Percentiles rank a stretch among this genome's conserved stretches.
Evolutionary conservation across 164 flowering plant species (phyloP).

Genomic region (Buxus sempervirens): DNA sequence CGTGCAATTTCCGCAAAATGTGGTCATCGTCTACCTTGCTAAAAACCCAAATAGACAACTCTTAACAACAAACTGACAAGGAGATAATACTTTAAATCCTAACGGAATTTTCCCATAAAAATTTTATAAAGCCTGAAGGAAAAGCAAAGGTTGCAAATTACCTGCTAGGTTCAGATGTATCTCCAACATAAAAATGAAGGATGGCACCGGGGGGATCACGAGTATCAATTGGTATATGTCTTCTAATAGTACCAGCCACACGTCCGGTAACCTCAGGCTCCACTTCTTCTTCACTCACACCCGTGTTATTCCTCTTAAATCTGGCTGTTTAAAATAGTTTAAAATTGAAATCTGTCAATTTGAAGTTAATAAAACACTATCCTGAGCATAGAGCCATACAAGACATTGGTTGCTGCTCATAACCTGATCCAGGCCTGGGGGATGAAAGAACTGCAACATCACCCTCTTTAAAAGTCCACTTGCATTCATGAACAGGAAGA

Average conservation of each 20-base stretch:
- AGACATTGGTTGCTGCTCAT: not conserved
- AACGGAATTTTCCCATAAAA: not conserved
- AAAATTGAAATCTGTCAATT: conserved; percentile 4
- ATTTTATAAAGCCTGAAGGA: not conserved
- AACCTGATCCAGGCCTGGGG: conserved; percentile 87
- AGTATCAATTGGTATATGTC: conserved; percentile 73
- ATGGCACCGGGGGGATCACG: conserved; percentile 89
- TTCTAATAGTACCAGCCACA: conserved; percentile 86
- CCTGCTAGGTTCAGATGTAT: conserved; percentile 70
- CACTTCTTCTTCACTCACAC: conserved; percentile 43
- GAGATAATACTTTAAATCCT: not conserved
- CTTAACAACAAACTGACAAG: not conserved
- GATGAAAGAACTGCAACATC: conserved; percentile 91
- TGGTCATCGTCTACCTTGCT: conserved; percentile 70
- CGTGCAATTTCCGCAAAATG: conserved; percentile 70
- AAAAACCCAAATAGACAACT: conserved; percentile 12
- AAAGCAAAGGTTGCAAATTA: conserved; percentile 11
- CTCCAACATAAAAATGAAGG: conserved; percentile 94
- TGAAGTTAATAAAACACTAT: not conserved
- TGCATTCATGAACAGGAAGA: conserved; percentile 63
- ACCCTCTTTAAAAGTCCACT: conserved; percentile 94
- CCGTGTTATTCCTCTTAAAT: conserved; percentile 38
- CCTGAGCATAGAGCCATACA: not conserved
- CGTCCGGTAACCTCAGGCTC: conserved; percentile 64
- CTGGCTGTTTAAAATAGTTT: conserved; percentile 46